Evolutionary conservation across 305 asterid species (phyloP).

Genomic region (Fraxinus floribunda): DNA sequence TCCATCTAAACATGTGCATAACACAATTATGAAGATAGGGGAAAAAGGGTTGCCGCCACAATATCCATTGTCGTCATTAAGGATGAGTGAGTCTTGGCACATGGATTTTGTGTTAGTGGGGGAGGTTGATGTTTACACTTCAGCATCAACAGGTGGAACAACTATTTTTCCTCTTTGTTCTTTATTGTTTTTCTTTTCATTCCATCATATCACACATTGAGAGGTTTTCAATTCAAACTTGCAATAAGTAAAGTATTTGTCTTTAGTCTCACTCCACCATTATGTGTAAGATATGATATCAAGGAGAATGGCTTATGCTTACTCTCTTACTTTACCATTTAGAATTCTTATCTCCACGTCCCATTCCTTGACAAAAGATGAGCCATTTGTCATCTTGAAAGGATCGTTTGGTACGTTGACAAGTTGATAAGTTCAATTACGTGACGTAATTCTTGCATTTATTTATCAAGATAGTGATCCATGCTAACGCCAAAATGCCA

Average conservation of each 20-base stretch:
- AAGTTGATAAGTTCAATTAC: not conserved
- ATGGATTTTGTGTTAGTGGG: not conserved
- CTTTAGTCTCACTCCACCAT: slow-evolving; percentile 3
- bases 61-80: slow-evolving; percentile 6
- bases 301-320: not conserved
- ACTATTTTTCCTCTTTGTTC: not conserved
- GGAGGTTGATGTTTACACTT: not conserved
- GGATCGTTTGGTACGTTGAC: not conserved
- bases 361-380: not conserved
- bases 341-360: not conserved
- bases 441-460: not conserved
- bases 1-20: not conserved
- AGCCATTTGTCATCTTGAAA: not conserved
- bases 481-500: not conserved
- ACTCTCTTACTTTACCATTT: not conserved
- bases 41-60: not conserved
- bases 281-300: not conserved
- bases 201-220: not conserved
- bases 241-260: not conserved
- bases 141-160: not conserved
- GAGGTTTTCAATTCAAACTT: slow-evolving; percentile 7
- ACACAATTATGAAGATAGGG: not conserved
- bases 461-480: not conserved
- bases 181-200: not conserved
- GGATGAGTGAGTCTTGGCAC: slow-evolving; percentile 5